Conservation (phyloP, 805 yeast genomes). For the Yamadazyma ubonensis region DNA sequence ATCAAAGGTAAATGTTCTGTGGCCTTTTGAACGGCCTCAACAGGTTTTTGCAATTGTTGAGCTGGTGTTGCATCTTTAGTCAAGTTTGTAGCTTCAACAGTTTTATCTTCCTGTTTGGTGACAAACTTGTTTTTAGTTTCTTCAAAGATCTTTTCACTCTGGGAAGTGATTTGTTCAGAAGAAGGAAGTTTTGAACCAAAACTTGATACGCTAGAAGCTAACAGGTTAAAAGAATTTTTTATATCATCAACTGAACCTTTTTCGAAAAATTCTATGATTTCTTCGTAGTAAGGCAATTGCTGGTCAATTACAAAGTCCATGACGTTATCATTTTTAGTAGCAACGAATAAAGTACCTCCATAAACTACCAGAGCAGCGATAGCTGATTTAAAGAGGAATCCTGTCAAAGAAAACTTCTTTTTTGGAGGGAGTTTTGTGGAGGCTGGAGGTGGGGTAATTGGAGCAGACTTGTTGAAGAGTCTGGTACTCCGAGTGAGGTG, state of each 20-base stretch:
- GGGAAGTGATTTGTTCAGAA: constrained; percentile 31
- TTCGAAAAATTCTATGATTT: constrained; percentile 38
- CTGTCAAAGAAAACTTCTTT: constrained; percentile 31
- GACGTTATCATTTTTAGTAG: constrained; percentile 44
- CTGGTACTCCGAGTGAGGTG: not conserved
- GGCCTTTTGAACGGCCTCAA: constrained; percentile 32
- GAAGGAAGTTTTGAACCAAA: constrained; percentile 27
- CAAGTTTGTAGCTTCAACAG: constrained; percentile 1
- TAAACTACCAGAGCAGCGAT: constrained; percentile 29
- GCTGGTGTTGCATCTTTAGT: constrained; percentile 30
- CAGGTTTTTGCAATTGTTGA: constrained; percentile 42
- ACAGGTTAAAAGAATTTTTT: constrained; percentile 18
- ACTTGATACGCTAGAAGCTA: constrained; percentile 19
- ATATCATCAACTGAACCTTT: constrained; percentile 35
- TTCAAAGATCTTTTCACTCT: constrained; percentile 33
- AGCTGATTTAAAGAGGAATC: constrained; percentile 31
- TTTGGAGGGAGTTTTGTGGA: constrained; percentile 6
- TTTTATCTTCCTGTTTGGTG: constrained; percentile 1
- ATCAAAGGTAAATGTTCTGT: constrained; percentile 35
- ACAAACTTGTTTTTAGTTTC: constrained; percentile 36
- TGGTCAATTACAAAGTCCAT: constrained; percentile 45
- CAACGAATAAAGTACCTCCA: constrained; percentile 40
- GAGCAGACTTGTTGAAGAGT: constrained; percentile 3
- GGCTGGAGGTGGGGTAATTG: too few species aligned
- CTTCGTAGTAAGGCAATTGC: constrained; percentile 44